Percentiles rank a stretch among this genome's conserved stretches.
These are phyloP conservation scores for Fusarium sp. DNA, from an alignment of 2,329 filamentous ascomycete species.

Conservation along the genomic window DNA sequence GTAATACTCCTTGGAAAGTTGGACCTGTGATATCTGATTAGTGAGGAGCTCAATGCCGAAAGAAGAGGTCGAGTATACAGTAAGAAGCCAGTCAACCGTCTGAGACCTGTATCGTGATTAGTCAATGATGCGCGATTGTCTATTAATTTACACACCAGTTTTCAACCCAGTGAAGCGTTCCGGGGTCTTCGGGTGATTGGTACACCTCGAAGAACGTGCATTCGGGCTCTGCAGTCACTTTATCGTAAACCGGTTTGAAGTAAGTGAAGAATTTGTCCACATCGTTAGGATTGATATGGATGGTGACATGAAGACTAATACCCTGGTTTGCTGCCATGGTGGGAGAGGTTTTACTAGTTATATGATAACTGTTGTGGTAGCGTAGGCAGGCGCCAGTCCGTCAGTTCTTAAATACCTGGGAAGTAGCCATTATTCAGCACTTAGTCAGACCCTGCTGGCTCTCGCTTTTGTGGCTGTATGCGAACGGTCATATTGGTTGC, in stretches of 20 bases:
- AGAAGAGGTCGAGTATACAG: neutral
- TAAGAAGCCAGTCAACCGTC: neutral
- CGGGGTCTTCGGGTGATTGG: conserved; percentile 19
- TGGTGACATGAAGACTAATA: conserved; percentile 16
- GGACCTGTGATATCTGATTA: neutral
- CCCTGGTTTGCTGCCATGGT: neutral
- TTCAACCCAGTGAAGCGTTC: conserved; percentile 15
- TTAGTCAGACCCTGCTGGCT: too few species aligned
- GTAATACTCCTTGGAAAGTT: conserved; percentile 12
- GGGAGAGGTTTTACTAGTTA: neutral
- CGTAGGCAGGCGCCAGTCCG: too few species aligned
- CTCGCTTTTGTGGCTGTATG: too few species aligned
- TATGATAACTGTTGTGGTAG: too few species aligned
- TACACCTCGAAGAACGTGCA: conserved; percentile 30
- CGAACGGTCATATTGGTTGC: too few species aligned
- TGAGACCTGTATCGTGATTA: neutral
- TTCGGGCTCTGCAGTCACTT: conserved; percentile 18
- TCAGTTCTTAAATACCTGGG: too few species aligned
- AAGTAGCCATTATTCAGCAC: too few species aligned
- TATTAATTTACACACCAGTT: conserved; percentile 2
- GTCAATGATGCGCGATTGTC: neutral
- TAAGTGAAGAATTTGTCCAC: conserved; percentile 15
- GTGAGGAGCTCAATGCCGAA: neutral
- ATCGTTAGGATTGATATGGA: conserved; percentile 45
- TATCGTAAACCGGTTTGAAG: conserved; percentile 19